Evolutionary conservation across 2,329 filamentous ascomycete species (phyloP), one percentile per base, ranked within the genome.

Genomic region (Talaromyces sp.): DNA sequence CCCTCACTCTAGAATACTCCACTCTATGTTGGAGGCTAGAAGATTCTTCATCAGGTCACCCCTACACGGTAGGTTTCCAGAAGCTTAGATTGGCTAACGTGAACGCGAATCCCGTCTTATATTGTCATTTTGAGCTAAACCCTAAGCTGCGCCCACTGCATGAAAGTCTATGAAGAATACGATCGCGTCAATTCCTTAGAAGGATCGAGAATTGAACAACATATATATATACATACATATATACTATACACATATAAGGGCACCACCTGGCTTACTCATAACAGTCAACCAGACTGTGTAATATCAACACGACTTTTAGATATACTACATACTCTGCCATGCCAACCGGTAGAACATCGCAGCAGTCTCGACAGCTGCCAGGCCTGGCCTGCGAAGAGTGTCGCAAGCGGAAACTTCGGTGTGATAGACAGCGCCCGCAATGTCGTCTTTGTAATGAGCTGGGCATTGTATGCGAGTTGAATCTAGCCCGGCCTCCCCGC

Each of bases 301-400:
- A n/a, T 43, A 7, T 19, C 16, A 43, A 16, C 19, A 16, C 8
- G 5, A 19, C 41, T 3, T 14, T 8, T 43, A 43, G 41, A 16
- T 43, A 43, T n/a, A 43, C 8, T 43, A 9, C 4, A 43, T 43
- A 14, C 14, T 43, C 16, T 9, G 16, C 16, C 41, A 43, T 43
- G 41, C 16, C 41, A 4, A 43, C 41, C 41, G 41, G 14, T 9
- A 43, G 16, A 43, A 43, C 16, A 43, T 49, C 45, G 3, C 45
- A 22, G 45, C 45, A 24, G 22, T 24, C 50, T n/a, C 70, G 71
- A 4, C 71, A 73, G 60, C 68, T 70, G 9, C 71, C 71, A 5
- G 71, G 71, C 22, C 35, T 47, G 2, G 73, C 73, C 5, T 74
- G 73, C 33, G 72, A 74, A 47, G 72, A 74, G 63, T 74, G 73